Percentiles rank a stretch among this genome's conserved stretches.
phyloP scores from a whole-genome alignment of 2,329 filamentous ascomycete species.

The Periconia sp. region DNA sequence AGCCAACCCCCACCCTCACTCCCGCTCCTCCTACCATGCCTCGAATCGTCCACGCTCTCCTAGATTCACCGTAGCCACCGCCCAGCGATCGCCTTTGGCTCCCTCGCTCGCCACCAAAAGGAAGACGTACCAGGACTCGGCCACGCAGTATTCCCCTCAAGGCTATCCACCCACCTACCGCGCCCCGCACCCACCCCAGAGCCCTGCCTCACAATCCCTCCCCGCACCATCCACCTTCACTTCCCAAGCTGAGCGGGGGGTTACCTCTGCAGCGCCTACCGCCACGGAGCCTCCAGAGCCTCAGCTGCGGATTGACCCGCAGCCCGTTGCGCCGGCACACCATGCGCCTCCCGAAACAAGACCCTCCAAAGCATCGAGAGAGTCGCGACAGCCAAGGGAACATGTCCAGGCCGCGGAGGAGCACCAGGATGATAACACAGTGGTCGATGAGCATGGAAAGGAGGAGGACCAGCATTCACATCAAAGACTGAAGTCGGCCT shows the following conservation, averaged over 20 bases:
- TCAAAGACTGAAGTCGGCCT: constrained; percentile 15
- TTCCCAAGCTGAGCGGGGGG: constrained; percentile 31
- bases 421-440: background rate
- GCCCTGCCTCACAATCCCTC: constrained; percentile 6
- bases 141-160: constrained; percentile 58
- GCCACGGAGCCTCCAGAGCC: constrained; percentile 39
- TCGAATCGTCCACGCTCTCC: constrained; percentile 39
- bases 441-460: background rate
- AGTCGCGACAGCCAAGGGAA: constrained; percentile 4
- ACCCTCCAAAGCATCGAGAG: constrained; percentile 3
- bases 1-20: constrained; percentile 5
- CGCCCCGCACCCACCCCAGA: constrained; percentile 6
- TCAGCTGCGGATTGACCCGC: constrained; percentile 37
- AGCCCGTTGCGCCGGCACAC: constrained; percentile 23
- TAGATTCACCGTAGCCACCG: constrained; percentile 34
- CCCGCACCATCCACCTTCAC: constrained; percentile 14
- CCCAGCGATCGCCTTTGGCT: constrained; percentile 25
- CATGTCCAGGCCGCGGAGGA: background rate
- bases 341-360: constrained; percentile 14
- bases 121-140: constrained; percentile 50
- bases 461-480: constrained; percentile 12
- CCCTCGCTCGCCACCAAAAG: constrained; percentile 26
- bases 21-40: constrained; percentile 35
- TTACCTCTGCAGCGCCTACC: constrained; percentile 30
- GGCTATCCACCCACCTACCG: constrained; percentile 48